Base-by-base conservation (phyloP, 108 stramenopile species). In the Discostella pseudostelligera region DNA sequence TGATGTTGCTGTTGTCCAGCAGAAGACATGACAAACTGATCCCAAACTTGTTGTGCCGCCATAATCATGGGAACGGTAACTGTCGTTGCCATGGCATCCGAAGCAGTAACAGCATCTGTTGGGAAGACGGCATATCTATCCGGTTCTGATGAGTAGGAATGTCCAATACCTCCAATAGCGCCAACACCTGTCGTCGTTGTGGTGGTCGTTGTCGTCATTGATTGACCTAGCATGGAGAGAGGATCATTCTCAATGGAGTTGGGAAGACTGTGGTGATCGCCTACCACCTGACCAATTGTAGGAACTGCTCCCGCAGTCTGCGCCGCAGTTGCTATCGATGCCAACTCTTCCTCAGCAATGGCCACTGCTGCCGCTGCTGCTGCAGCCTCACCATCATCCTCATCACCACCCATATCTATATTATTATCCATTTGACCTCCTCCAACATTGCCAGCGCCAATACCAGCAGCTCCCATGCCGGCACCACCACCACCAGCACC, bases 161-260 rank as follows among this genome's bases (percentile, higher is more conserved):
- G 63, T 39, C n/a, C 20, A 16, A 16, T 11, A 6, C 28, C 54
- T 4, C 42, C 66, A 19, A 17, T 13, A 1, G 16, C 20, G 26
- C 39, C 39, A 37, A 20, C 53, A 16, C 19, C 40, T 9, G 47
- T 22, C 54, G 11, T 8, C 0, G 37, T 8, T 9, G 47, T 22
- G 42, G 11, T 8, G 0, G 37, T 8, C 21, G 20, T 39, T 11
- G 53, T 44, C 51, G 35, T 43, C 24, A 36, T 24, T 48, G 51
- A 40, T n/a, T 56, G 35, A 57, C 54, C 45, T 32, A 3, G 32
- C 65, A 74, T 56, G 22, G 67, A 62, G 28, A 76, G 65, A 16
- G 74, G 74, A 68, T 76, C 74, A 43, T 74, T 74, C 51, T 74
- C 65, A 17, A 72, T 55, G 16, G 47, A 48, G 40, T 37, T 53